Evolutionary conservation across 75 land plant genomes (phyloP).

Genomic region (Selaginella moellendorffii): DNA sequence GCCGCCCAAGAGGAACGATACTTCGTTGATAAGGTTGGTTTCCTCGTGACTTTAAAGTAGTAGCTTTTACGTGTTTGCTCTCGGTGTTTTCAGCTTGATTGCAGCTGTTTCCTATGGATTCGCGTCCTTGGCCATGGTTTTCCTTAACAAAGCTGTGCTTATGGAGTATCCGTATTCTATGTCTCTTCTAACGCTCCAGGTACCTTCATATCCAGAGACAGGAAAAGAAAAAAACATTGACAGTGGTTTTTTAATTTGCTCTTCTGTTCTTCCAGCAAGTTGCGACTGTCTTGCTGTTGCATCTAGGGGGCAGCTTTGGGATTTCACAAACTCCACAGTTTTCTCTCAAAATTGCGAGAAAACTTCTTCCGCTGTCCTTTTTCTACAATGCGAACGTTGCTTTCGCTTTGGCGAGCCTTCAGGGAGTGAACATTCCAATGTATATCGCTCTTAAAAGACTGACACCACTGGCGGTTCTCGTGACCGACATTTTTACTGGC

Average conservation of each 20-base stretch:
- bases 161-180: constrained; percentile 68
- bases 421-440: constrained; percentile 92
- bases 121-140: constrained; percentile 92
- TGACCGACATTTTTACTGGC: constrained; percentile 58
- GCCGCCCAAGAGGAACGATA: not conserved
- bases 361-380: constrained; percentile 63
- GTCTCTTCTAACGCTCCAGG: constrained; percentile 91
- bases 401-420: constrained; percentile 90
- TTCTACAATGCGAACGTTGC: constrained; percentile 99
- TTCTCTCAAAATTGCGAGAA: constrained; percentile 42
- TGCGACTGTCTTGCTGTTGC: constrained; percentile 51
- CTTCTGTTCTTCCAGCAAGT: constrained; percentile 45
- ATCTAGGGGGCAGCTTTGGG: constrained; percentile 43
- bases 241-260: not conserved
- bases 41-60: not conserved
- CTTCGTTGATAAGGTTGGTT: constrained; percentile 2
- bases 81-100: constrained; percentile 32
- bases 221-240: not conserved
- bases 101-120: constrained; percentile 81
- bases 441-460: constrained; percentile 91
- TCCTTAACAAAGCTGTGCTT: constrained; percentile 72
- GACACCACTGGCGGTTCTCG: constrained; percentile 84
- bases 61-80: not conserved
- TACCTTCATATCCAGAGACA: constrained; percentile 4
- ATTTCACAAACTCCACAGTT: constrained; percentile 34